Percentiles rank a stretch among this genome's conserved stretches.
phyloP scores from a whole-genome alignment of 2,329 filamentous ascomycete genomes.

The Colletotrichum viniferum region DNA sequence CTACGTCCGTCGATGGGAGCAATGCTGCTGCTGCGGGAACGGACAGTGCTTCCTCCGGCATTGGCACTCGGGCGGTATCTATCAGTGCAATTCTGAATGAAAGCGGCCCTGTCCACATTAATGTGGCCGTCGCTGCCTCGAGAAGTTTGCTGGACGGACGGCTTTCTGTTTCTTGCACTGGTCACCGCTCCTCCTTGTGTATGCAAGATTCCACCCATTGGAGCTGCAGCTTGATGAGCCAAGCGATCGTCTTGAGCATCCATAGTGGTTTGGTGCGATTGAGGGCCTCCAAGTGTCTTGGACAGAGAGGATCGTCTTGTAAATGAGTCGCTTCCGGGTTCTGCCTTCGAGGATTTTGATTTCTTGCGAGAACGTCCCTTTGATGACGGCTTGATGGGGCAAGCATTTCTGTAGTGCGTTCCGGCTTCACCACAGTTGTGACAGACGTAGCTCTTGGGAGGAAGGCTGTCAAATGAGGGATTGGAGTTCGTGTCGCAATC shows the following conservation, averaged over 20 bases:
- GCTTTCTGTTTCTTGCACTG: not conserved
- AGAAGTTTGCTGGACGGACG: not conserved
- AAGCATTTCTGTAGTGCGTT: conserved; percentile 20
- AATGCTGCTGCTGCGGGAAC: not conserved
- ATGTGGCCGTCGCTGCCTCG: not conserved
- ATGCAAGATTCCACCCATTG: not conserved
- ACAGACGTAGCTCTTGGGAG: conserved; percentile 21
- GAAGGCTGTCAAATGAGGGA: not conserved
- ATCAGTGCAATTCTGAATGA: not conserved
- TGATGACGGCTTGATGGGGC: not conserved
- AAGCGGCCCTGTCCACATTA: not conserved
- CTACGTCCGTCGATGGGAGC: not conserved
- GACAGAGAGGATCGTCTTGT: not conserved
- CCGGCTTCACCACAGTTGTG: conserved; percentile 18
- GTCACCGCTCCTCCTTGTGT: not conserved
- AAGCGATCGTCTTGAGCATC: not conserved
- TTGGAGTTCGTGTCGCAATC: conserved; percentile 19
- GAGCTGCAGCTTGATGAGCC: not conserved
- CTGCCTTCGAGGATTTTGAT: not conserved
- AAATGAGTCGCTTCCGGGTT: not conserved
- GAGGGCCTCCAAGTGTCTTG: not conserved
- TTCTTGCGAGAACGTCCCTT: not conserved
- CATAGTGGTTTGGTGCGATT: not conserved
- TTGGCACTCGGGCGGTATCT: not conserved
- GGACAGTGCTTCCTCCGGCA: not conserved